Evolutionary conservation across 768 basidiomycete species (phyloP), one percentile per base, ranked within the genome.

Genomic region (Tylopilus rubrobrunneus): DNA sequence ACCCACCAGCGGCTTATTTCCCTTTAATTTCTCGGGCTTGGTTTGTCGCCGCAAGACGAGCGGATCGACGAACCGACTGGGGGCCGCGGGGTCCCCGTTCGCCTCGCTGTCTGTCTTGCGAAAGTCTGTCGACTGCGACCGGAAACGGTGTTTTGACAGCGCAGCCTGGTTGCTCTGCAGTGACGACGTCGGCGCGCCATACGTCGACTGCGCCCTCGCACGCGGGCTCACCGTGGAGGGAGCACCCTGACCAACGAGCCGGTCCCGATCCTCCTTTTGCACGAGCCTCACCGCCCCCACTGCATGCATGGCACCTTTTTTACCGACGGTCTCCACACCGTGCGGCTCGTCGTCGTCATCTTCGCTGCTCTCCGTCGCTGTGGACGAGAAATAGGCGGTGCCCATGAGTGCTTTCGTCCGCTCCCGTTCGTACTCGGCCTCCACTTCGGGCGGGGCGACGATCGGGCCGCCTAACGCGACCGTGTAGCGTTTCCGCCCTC

Each of bases 391-490:
- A 56, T 72, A 71, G 2, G 78, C 76, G 1, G 69, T 76, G 10
- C 76, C 76, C 49, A 74, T 62, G 27, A 70, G 52, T 8, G 60
- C 58, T 50, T 28, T 62, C 15, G 56, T 44, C 14, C 47, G 27
- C 49, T 72, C 71, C 0, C 64, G 69, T 29, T 69, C 65, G 48
- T 65, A 64, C 5, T 68, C 71, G 9, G 62, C 57, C 34, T 60
- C 68, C 49, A 58, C 59, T 45, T 59, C 71, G 28, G 58, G 65
- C 54, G 60, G 68, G 36, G 62, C 73, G 57, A 82, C 78, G 55
- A 89, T 83, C 0, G 88, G 85, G 3, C 81, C 86, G 10, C 89
- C 89, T 0, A 93, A 77, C 1, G 91, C 90, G 31, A 92, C 90
- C 0, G 91, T 92, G 64, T 93, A 92, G 37, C 91, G 78, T 63